Evolutionary conservation across 805 yeast genomes (phyloP).

Genomic region (Pichia rugopelliculosa): DNA sequence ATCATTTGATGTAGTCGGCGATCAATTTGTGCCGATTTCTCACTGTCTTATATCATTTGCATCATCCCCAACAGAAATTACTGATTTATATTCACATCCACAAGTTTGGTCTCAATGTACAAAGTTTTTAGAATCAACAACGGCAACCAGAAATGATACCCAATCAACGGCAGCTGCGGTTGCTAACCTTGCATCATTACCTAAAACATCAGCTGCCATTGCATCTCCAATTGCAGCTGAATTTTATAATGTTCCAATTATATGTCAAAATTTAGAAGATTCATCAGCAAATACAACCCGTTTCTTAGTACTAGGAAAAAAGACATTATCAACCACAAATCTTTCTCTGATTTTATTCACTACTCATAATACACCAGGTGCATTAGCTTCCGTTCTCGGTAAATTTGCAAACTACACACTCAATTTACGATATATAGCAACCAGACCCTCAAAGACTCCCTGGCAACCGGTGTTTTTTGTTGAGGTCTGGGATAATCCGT

Average conservation of each 20-base stretch:
- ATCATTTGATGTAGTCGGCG: slow-evolving; percentile 54
- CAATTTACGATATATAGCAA: slow-evolving; percentile 63
- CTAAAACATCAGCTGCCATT: slow-evolving; percentile 53
- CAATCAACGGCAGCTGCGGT: slow-evolving; percentile 86
- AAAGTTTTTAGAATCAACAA: slow-evolving; percentile 39
- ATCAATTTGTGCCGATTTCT: slow-evolving; percentile 74
- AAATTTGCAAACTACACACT: slow-evolving; percentile 48
- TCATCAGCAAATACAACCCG: slow-evolving; percentile 73
- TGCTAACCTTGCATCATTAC: slow-evolving; percentile 40
- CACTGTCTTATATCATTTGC: slow-evolving; percentile 61
- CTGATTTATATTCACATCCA: slow-evolving; percentile 79
- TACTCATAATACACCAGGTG: slow-evolving; percentile 61
- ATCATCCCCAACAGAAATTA: slow-evolving; percentile 37
- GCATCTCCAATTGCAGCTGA: slow-evolving; percentile 64
- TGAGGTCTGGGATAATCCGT: slow-evolving; percentile 44
- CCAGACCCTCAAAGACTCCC: slow-evolving; percentile 64
- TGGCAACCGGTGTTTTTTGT: slow-evolving; percentile 85
- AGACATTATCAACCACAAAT: background rate
- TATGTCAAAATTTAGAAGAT: slow-evolving; percentile 60
- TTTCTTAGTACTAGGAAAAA: slow-evolving; percentile 59
- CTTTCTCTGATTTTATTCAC: slow-evolving; percentile 46
- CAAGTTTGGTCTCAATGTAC: slow-evolving; percentile 96
- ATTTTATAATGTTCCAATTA: slow-evolving; percentile 49
- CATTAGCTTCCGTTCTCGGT: slow-evolving; percentile 57
- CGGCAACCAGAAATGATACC: slow-evolving; percentile 51